Evolutionary conservation across 768 basidiomycete species (phyloP), one percentile per base, ranked within the genome.

Genomic region (Russula olivacea): DNA sequence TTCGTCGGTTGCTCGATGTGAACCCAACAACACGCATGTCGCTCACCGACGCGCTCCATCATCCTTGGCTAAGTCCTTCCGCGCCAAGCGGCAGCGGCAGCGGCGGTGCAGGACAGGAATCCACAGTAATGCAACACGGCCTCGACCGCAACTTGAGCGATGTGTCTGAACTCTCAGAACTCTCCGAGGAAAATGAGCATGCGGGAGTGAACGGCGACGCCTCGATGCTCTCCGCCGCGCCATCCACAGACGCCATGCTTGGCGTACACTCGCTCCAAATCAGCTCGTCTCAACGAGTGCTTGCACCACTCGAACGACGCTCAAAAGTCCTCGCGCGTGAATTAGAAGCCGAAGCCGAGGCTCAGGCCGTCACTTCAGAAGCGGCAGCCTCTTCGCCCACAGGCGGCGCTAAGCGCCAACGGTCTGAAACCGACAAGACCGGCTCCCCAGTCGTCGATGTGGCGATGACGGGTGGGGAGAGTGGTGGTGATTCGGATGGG

Each of bases 21-120:
- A 78, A 90, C 59, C 91, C 93, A 0, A 66, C 65, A 0, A 64
- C 71, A 15, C 85, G 95, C n/a, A 83, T 96, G 81, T 83, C 86
- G 7, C 79, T 94, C 63, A 75, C 78, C 3, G 78, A 81, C 0
- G 88, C 93, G 0, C 79, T 89, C 11, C 30, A 73, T 0, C 93
- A 98, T 68, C 83, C 84, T 1, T 98, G 96, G 96, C 79, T 98
- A 17, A 12, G 28, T 9, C 25, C n/a, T 23, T 32, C 45, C 23
- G 25, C 43, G 41, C 64, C 51, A 17, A 9, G 25, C 15, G n/a
- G n/a, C 40, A 51, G 17, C 40, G 32, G 15, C 1, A 10, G 11
- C 11, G 32, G 17, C 10, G 43, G 2, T 11, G 45, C 45, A 7
- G 19, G 11, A 21, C 55, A 5, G n/a, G n/a, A 4, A 14, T 4